These are phyloP conservation scores for Schizosaccharomyces japonicus DNA, from an alignment of 805 yeast genomes.

Conservation along the genomic window DNA sequence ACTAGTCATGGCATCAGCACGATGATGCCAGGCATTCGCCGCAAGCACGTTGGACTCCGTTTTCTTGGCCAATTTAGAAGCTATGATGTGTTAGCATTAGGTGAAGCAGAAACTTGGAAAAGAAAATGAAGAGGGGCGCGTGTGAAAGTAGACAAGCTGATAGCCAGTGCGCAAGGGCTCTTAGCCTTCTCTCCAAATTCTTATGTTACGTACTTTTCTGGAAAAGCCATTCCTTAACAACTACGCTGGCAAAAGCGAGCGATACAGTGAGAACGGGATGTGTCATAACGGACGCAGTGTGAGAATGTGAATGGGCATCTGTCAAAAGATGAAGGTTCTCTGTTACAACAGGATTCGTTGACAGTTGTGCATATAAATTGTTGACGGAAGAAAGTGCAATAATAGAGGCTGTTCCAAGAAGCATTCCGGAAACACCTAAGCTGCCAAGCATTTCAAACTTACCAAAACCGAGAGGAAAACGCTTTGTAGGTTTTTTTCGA, in stretches of 20 bases:
- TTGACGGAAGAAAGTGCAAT: constrained; percentile 49
- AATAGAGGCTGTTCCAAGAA: constrained; percentile 67
- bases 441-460: constrained; percentile 85
- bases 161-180: not conserved
- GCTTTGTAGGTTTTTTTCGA: constrained; percentile 28
- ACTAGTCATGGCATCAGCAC: constrained; percentile 82
- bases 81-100: constrained; percentile 1
- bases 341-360: not conserved
- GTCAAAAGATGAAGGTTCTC: not conserved
- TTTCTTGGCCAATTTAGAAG: constrained; percentile 52
- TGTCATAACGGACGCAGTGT: constrained; percentile 19
- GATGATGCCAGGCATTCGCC: constrained; percentile 97
- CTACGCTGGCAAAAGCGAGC: constrained; percentile 77
- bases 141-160: not conserved
- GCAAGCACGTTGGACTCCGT: constrained; percentile 70
- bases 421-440: constrained; percentile 57
- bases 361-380: not conserved
- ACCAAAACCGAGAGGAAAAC: constrained; percentile 75
- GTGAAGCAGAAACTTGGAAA: too few species aligned
- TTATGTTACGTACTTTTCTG: constrained; percentile 24
- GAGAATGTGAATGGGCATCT: constrained; percentile 31
- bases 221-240: constrained; percentile 69
- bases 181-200: not conserved
- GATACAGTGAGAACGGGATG: constrained; percentile 82
- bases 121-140: not conserved